Conservation (phyloP, 2,329 filamentous ascomycete genomes). For the Shiraia bambusicola region DNA sequence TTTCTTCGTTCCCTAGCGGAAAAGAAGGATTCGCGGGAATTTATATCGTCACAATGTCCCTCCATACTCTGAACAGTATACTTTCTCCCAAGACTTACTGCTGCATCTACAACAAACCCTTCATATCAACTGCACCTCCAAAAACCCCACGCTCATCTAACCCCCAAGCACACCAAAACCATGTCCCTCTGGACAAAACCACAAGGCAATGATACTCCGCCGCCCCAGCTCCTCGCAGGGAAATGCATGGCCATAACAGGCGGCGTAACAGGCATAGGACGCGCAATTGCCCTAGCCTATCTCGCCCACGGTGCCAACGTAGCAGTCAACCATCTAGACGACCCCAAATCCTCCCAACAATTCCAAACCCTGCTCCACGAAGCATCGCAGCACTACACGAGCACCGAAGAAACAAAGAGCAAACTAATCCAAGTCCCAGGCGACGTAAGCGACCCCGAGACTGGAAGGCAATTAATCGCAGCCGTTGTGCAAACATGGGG, state of each 20-base stretch:
- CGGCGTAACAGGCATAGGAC: conserved; percentile 81
- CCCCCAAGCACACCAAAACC: conserved; percentile 5
- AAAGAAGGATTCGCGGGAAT: background rate
- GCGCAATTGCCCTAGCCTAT: conserved; percentile 80
- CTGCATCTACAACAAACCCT: background rate
- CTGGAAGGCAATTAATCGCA: conserved; percentile 67
- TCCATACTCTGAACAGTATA: background rate
- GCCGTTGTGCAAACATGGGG: conserved; percentile 64
- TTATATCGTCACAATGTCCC: background rate
- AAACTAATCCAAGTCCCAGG: conserved; percentile 68
- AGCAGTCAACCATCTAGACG: conserved; percentile 75
- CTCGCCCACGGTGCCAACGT: conserved; percentile 76
- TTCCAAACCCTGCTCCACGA: conserved; percentile 53
- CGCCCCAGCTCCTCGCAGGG: conserved; percentile 59
- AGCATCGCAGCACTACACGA: conserved; percentile 23
- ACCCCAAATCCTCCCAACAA: conserved; percentile 50
- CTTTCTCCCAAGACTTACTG: background rate
- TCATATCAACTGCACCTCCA: background rate
- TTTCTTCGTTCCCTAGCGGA: background rate
- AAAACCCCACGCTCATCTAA: conserved; percentile 6
- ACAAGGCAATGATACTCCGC: conserved; percentile 8
- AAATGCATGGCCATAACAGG: conserved; percentile 87
- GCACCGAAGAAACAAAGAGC: conserved; percentile 37
- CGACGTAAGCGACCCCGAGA: conserved; percentile 74
- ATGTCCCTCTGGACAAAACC: conserved; percentile 4